Conservation (phyloP, 2,329 filamentous ascomycete genomes). For the Cladosporium sp. region DNA sequence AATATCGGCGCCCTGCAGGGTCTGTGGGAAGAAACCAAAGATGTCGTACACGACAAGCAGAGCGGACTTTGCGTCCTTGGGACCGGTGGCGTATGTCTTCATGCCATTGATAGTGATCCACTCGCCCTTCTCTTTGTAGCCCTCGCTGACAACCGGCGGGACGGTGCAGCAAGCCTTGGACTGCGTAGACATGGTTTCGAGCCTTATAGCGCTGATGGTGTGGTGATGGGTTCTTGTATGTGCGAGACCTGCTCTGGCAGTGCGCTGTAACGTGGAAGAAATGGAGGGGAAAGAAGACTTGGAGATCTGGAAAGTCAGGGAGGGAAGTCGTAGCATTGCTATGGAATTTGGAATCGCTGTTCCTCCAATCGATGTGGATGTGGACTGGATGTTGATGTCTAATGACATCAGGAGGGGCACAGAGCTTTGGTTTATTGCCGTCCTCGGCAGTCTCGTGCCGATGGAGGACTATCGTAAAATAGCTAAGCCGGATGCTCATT, state of each 20-base stretch:
- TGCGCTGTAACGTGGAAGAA: background rate
- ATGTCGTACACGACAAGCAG: slow-evolving; percentile 60
- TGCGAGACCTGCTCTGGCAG: background rate
- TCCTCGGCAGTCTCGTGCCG: background rate
- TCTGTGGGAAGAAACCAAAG: slow-evolving; percentile 62
- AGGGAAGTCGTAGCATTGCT: slow-evolving; percentile 11
- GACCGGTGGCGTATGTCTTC: slow-evolving; percentile 60
- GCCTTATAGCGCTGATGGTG: background rate
- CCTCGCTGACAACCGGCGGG: slow-evolving; percentile 45
- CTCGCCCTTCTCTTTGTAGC: slow-evolving; percentile 55
- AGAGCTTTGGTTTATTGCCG: background rate
- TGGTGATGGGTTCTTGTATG: background rate
- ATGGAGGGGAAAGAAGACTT: slow-evolving; percentile 1
- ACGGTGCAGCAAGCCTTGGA: slow-evolving; percentile 45
- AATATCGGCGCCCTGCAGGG: slow-evolving; percentile 60
- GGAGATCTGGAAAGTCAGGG: background rate
- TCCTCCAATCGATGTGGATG: background rate
- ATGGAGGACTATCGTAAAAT: background rate
- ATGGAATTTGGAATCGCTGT: background rate
- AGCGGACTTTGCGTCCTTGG: slow-evolving; percentile 50
- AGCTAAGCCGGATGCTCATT: too few relatives aligned
- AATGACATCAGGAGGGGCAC: slow-evolving; percentile 1
- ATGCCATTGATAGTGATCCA: slow-evolving; percentile 57
- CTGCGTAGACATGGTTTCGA: slow-evolving; percentile 28
- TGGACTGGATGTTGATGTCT: background rate